Evolutionary conservation across 441 rosid species (phyloP), one percentile per base, ranked within the genome.

Genomic region (Gossypium davidsonii): DNA sequence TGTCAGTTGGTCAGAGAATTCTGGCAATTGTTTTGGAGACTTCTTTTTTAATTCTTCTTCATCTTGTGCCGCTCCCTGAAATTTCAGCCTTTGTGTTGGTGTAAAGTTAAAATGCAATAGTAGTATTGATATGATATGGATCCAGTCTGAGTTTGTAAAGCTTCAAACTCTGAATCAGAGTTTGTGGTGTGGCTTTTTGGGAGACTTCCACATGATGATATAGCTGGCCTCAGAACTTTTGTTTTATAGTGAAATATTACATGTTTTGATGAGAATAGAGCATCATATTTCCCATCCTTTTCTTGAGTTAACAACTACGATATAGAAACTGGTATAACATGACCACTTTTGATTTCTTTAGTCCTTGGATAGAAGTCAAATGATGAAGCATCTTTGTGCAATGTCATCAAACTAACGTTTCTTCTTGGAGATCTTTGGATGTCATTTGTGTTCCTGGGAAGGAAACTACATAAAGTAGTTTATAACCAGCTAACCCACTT

Each of bases 121-220:
- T 51, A 1, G 59, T 26, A 17, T 15, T 28, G 46, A 51, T 28
- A 49, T 68, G 46, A 17, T 31, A 26, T 26, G 23, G 44, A 67
- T 31, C 49, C 57, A 5, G 61, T 17, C 18, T 49, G 48, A 52
- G 49, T 68, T 67, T 51, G 72, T 51, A 67, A 42, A 67, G 52
- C 18, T 67, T 67, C 11, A 58, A 31, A 61, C 46, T 61, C 48
- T 56, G n/a, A 68, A 31, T 10, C 3, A 51, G 37, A 62, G 67
- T 62, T 31, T 53, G 46, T 17, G 44, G 58, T 67, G n/a, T 15
- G 12, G 44, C 44, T 49, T 48, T 10, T 49, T 26, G 6, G 71
- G 44, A n/a, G 44, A n/a, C 49, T 52, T 15, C 21, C 31, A 31
- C 72, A 52, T 31, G 48, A 68, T 51, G 59, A 15, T 25, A 52